Evolutionary conservation across 768 basidiomycete species (phyloP), one percentile per base, ranked within the genome.

Genomic region (Galerina sulciceps): DNA sequence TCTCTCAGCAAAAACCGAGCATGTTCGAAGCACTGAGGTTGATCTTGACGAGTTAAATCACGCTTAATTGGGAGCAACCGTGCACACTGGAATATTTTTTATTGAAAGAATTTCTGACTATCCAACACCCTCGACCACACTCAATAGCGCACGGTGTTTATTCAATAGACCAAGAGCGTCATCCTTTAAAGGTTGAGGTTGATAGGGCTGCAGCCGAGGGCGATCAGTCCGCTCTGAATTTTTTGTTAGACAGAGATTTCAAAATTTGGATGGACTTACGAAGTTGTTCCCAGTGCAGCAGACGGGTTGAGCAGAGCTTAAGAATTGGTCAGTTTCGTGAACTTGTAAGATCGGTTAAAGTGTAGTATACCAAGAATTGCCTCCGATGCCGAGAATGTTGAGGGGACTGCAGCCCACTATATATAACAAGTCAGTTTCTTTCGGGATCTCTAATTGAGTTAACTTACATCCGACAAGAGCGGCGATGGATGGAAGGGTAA

Each of bases 211-310:
- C 55, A 57, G 11, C 55, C 55, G 20, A 58, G 43, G 15, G 49
- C 40, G 31, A 58, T 51, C 1, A 58, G 35, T 17, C 55, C 55
- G 37, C 47, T 38, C 47, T 26, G 20, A 20, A 17, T 4, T 31
- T 31, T 31, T 31, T 15, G 13, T 57, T 31, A 37, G 20, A 26
- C 2, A 11, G 5, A 20, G 18, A 22, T 3, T 40, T 1, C 10
- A 31, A 8, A 31, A 31, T 31, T 31, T 31, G 8, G 26, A 23
- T 4, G 13, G 15, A 52, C 63, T 48, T 44, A 65, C 64, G 44
- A 59, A 22, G 40, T 35, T 58, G 55, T 61, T 59, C 59, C 60
- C 31, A 23, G 59, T 61, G 62, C 65, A 66, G 65, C 65, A 66
- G 36, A 60, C 65, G 31, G 65, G 65, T 47, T 64, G 63, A 36